Percentiles rank a stretch among this genome's conserved stretches.
These are phyloP conservation scores for Fusarium odoratissimum DNA, from an alignment of 2,329 filamentous ascomycete genomes.

Conservation along the genomic window DNA sequence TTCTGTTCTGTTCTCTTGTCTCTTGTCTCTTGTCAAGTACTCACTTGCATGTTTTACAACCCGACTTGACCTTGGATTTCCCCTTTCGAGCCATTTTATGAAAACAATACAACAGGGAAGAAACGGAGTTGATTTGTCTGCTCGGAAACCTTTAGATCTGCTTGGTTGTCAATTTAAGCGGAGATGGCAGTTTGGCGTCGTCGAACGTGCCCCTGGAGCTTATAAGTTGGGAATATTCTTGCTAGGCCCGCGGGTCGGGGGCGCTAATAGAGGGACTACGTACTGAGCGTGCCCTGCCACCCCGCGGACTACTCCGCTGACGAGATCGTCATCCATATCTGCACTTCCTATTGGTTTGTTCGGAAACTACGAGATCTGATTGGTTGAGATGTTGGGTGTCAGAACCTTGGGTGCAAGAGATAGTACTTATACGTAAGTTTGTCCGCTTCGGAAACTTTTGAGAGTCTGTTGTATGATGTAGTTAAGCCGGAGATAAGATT, in stretches of 20 bases:
- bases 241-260: not conserved
- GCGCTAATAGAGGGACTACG: not conserved
- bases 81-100: constrained; percentile 17
- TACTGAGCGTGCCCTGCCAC: not conserved
- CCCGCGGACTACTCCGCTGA: constrained; percentile 22
- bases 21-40: not conserved
- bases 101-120: not conserved
- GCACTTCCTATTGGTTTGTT: constrained; percentile 30
- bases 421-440: not conserved
- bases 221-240: constrained; percentile 19
- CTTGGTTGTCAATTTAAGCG: constrained; percentile 24
- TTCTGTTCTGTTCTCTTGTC: not conserved
- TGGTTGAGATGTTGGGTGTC: constrained; percentile 4
- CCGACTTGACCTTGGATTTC: constrained; percentile 34
- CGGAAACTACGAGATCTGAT: constrained; percentile 35
- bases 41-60: constrained; percentile 39
- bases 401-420: not conserved
- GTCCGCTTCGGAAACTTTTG: not conserved
- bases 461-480: not conserved
- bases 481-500: not conserved
- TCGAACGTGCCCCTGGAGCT: not conserved
- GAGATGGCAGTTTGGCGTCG: not conserved
- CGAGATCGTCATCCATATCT: not conserved
- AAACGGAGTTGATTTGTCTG: constrained; percentile 17
- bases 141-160: constrained; percentile 36